Conservation (phyloP, 2,329 filamentous ascomycete species). For the Pseudovirgaria hyperparasitica region DNA sequence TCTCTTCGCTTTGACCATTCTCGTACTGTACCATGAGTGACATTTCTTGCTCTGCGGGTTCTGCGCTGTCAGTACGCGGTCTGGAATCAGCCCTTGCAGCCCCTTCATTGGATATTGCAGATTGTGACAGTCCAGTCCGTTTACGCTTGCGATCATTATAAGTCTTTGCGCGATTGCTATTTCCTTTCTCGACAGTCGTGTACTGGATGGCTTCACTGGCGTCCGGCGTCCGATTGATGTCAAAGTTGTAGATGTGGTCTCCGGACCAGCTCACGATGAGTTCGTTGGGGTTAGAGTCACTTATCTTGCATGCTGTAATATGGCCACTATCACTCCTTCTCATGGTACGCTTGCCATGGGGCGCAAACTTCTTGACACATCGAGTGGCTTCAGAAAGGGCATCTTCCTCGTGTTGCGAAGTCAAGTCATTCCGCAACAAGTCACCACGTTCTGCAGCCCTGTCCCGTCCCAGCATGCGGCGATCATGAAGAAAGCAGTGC, state of each 20-base stretch:
- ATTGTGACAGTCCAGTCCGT: conserved; percentile 21
- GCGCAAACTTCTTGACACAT: conserved; percentile 55
- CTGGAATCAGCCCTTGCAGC: conserved; percentile 33
- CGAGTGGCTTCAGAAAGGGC: conserved; percentile 46
- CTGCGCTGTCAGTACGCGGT: conserved; percentile 32
- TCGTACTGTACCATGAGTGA: conserved; percentile 45
- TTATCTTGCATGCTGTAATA: conserved; percentile 60
- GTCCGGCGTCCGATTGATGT: conserved; percentile 47
- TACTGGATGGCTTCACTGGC: conserved; percentile 29
- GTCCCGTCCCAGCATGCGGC: conserved; percentile 54
- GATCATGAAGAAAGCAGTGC: conserved; percentile 56
- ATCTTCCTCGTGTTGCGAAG: conserved; percentile 36
- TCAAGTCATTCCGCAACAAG: conserved; percentile 29
- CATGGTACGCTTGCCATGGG: conserved; percentile 43
- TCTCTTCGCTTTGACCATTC: conserved; percentile 47
- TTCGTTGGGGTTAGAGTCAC: conserved; percentile 54
- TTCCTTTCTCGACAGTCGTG: conserved; percentile 10
- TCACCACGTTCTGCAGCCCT: conserved; percentile 40
- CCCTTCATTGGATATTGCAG: conserved; percentile 26
- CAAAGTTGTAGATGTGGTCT: conserved; percentile 54
- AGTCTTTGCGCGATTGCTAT: conserved; percentile 7
- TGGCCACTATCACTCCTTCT: conserved; percentile 44
- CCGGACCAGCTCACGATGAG: conserved; percentile 57
- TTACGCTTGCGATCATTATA: conserved; percentile 43
- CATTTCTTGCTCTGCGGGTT: conserved; percentile 25